Conservation (phyloP, 495 filamentous ascomycete species). For the Immersiella caudata region DNA sequence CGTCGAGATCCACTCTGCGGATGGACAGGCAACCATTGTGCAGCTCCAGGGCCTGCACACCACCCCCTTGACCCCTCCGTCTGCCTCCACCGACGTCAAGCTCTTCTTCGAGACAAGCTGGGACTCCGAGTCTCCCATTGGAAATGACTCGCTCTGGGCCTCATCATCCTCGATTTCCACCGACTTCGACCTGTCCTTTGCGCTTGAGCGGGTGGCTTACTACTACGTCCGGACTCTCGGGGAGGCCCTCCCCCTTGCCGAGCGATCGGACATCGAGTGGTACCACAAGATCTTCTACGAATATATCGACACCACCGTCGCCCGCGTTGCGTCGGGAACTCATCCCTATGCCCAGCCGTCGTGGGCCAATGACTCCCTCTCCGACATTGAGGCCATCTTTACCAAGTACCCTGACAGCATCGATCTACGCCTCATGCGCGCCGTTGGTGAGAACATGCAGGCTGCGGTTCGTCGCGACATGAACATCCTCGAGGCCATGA, state of each 20-base stretch:
- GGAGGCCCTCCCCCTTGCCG: slow-evolving; percentile 4
- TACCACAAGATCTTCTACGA: slow-evolving; percentile 19
- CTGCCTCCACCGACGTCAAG: slow-evolving; percentile 19
- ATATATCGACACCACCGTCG: slow-evolving; percentile 19
- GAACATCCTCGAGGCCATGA: slow-evolving; percentile 48
- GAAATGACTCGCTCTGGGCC: slow-evolving; percentile 1
- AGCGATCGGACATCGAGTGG: slow-evolving; percentile 14
- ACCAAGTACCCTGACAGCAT: slow-evolving; percentile 17
- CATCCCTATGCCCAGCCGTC: slow-evolving; percentile 16
- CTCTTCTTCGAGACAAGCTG: slow-evolving; percentile 20
- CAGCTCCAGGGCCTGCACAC: slow-evolving; percentile 27
- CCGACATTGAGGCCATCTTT: slow-evolving; percentile 1
- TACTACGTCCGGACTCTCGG: slow-evolving; percentile 18
- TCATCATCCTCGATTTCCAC: neutral
- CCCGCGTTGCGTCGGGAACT: slow-evolving; percentile 5
- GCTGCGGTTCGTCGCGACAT: slow-evolving; percentile 29
- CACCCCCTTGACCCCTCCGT: slow-evolving; percentile 14
- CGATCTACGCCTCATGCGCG: slow-evolving; percentile 21
- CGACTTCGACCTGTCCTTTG: slow-evolving; percentile 11
- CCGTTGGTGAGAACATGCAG: slow-evolving; percentile 42
- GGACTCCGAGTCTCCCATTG: slow-evolving; percentile 9
- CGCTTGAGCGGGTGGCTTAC: slow-evolving; percentile 19
- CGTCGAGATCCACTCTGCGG: slow-evolving; percentile 16
- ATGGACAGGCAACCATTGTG: slow-evolving; percentile 14
- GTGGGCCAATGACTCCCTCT: slow-evolving; percentile 19